Evolutionary conservation across 1,284 basidiomycete genomes (phyloP), one percentile per base, ranked within the genome.

Genomic region (Pyrrhoderma lamaoense): DNA sequence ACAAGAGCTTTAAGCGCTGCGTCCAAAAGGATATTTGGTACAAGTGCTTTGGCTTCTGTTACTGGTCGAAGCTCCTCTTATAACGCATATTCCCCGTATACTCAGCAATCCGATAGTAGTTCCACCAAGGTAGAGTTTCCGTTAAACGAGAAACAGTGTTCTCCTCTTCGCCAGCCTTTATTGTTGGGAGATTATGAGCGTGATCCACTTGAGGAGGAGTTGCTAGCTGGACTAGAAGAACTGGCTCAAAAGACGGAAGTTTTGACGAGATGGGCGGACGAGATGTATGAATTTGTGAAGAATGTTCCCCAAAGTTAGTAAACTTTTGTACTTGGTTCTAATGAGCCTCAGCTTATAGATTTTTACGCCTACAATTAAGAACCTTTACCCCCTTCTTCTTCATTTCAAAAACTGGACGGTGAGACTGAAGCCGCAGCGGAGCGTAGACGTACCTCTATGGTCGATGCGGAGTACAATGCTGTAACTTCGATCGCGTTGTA

Each of bases 181-280:
- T 68, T 80, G 38, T 45, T 69, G 11, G 56, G 37, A 60, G 45
- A 4, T 23, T 56, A 38, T 18, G 45, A 47, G 8, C 50, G 38
- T 14, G 88, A 94, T 60, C 84, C 89, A 0, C 71, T 85, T 47
- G 93, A 97, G 59, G 88, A 91, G 53, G 80, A 80, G 52, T 67
- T 98, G 7, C 70, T 97, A 8, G 78, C 73, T 2, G 66, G 69
- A 18, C 71, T 98, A 37, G 93, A 97, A 64, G 89, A 95, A 57
- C 68, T 93, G 0, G 94, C 93, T 8, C 92, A 96, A 73, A 98
- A 98, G 76, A 93, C 94, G 21, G 88, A 90, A 57, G 92, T 95
- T 35, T 70, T 98, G 50, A 88, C 88, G 48, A 86, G 90, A 57
- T 94, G 94, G 78, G 95, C 90, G 34, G 94, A 98, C 67, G 82